Evolutionary conservation across 2,329 filamentous ascomycete species (phyloP).

Genomic region (Leptodontidium sp.): DNA sequence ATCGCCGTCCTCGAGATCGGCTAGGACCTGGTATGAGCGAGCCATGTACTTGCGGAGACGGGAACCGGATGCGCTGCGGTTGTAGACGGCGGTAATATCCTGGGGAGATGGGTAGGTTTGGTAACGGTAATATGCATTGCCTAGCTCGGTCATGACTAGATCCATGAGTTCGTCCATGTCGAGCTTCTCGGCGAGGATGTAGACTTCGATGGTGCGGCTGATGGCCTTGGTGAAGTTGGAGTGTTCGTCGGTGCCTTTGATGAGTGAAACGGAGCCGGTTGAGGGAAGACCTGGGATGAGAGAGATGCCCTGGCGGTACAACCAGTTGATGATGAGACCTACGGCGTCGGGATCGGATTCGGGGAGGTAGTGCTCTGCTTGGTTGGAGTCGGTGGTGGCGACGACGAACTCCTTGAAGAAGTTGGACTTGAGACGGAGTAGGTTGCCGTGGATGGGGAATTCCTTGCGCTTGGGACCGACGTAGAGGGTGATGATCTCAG

Average conservation of each 20-base stretch:
- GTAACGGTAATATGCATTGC: neutral
- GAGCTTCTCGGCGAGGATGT: constrained; percentile 15
- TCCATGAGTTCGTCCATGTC: constrained; percentile 12
- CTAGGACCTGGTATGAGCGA: constrained; percentile 11
- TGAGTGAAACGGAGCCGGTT: neutral
- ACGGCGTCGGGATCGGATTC: constrained; percentile 11
- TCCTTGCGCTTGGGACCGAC: constrained; percentile 29
- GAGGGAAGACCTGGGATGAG: neutral
- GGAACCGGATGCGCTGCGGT: neutral
- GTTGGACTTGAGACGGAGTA: constrained; percentile 20
- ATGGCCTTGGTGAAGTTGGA: neutral
- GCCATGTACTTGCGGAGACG: constrained; percentile 23
- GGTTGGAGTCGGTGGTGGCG: neutral
- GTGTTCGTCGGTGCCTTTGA: neutral
- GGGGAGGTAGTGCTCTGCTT: constrained; percentile 11
- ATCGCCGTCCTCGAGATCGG: constrained; percentile 17
- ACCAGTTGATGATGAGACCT: constrained; percentile 9
- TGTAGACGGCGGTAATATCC: constrained; percentile 15
- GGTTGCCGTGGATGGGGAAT: constrained; percentile 19
- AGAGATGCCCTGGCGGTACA: constrained; percentile 4
- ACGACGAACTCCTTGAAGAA: constrained; percentile 13
- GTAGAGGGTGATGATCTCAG: constrained; percentile 24
- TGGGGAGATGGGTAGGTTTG: constrained; percentile 2
- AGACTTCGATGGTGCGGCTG: constrained; percentile 5
- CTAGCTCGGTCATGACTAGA: constrained; percentile 9